Conservation (phyloP, 2,329 filamentous ascomycete species). For the Curvularia sp. region DNA sequence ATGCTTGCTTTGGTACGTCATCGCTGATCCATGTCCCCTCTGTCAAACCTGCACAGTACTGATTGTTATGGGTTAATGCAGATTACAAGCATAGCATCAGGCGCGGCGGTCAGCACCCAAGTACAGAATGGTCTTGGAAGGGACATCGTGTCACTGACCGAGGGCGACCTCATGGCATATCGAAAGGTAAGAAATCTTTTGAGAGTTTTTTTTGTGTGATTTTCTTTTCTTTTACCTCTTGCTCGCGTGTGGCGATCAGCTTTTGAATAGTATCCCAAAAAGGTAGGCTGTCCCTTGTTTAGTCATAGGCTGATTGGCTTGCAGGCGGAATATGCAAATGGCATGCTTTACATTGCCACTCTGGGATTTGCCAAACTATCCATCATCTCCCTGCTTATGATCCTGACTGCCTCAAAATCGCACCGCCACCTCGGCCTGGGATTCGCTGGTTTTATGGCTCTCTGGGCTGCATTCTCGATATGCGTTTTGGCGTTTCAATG, state of each 20-base stretch:
- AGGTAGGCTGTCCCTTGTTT: background rate
- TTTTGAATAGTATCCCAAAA: too few species aligned
- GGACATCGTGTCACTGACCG: constrained; percentile 28
- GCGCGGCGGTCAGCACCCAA: constrained; percentile 41
- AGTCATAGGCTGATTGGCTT: background rate
- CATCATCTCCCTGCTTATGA: constrained; percentile 47
- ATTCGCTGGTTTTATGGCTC: constrained; percentile 36
- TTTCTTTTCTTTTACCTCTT: too few species aligned
- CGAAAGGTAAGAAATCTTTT: constrained; percentile 35
- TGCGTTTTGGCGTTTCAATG: constrained; percentile 44
- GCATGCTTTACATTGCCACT: constrained; percentile 45
- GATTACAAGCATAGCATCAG: constrained; percentile 44
- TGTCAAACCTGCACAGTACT: constrained; percentile 12
- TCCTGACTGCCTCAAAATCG: constrained; percentile 40
- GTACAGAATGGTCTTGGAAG: constrained; percentile 42
- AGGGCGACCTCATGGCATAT: constrained; percentile 34
- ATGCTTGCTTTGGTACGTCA: constrained; percentile 42
- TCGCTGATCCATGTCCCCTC: background rate
- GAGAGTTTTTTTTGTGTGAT: too few species aligned
- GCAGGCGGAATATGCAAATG: constrained; percentile 47
- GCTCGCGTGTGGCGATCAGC: too few species aligned
- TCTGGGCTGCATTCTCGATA: constrained; percentile 41
- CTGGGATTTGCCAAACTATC: constrained; percentile 46
- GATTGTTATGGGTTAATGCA: constrained; percentile 16
- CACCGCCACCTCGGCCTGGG: constrained; percentile 39